Evolutionary conservation across 495 filamentous ascomycete species (phyloP), one percentile per base, ranked within the genome.

Genomic region (Lophium mytilinum): DNA sequence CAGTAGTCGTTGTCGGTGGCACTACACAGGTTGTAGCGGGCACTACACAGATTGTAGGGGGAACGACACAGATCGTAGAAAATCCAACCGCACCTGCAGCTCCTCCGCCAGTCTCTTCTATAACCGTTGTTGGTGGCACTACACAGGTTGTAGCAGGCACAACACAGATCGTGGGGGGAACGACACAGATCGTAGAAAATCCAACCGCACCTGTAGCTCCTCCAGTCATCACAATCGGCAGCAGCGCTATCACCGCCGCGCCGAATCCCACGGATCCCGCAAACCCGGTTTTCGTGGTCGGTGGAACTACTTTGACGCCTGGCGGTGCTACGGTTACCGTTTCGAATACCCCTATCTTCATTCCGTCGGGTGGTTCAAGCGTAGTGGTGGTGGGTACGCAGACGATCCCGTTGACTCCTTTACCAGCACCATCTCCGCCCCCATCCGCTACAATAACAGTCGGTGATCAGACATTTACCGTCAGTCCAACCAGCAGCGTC

Each of bases 141-240:
- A 37, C 48, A 42, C 15, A 50, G 12, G 51, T 55, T 24, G 46
- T 61, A 6, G 52, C 18, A 39, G 14, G 40, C 12, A 55, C 37
- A 43, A 30, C 52, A 14, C 53, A 45, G 1, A 9, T 52, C 37
- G 19, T 24, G 40, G 9, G 37, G 11, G 37, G 43, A 10, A 36
- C 58, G 0, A 42, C 51, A 4, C 8, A 19, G 12, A n/a, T 45
- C 12, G 15, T 17, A 15, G 12, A n/a, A 12, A 34, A 10, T 10
- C 11, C 58, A 37, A 24, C 43, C 7, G 33, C n/a, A 8, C 15
- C 8, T 12, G n/a, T 21, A 49, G 36, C 36, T 37, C 1, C 36
- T 11, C 24, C 40, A 3, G 50, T 58, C 17, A 45, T 71, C 18
- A 69, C 66, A 14, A 40, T 71, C 17, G 65, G 60, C 19, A 57